Percentiles rank a stretch among this genome's conserved stretches.
phyloP scores from a whole-genome alignment of 495 filamentous ascomycete genomes.

The Talaromyces liani region DNA sequence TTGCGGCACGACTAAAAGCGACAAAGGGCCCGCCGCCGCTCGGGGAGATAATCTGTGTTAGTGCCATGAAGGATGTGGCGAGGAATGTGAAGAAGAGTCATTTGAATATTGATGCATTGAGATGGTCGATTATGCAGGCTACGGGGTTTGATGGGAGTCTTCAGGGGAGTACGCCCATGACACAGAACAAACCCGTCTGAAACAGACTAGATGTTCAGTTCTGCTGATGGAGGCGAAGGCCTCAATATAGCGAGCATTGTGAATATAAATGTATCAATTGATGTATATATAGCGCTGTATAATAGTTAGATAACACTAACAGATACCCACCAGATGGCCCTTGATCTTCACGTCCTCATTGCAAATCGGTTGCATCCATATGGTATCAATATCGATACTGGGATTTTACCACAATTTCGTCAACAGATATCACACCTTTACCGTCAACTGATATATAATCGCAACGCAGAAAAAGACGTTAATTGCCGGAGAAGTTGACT shows the following conservation, averaged over 20 bases:
- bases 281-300: background rate
- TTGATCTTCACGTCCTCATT: background rate
- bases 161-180: background rate
- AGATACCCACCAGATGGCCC: background rate
- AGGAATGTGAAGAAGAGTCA: slow-evolving; percentile 22
- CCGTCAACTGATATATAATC: background rate
- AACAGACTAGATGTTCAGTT: background rate
- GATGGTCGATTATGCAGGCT: slow-evolving; percentile 45
- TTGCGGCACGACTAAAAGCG: slow-evolving; percentile 8
- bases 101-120: slow-evolving; percentile 37
- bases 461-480: background rate
- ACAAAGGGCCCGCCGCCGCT: slow-evolving; percentile 33
- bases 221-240: background rate
- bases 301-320: background rate
- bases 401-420: background rate
- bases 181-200: background rate
- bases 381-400: background rate
- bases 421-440: background rate
- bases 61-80: slow-evolving; percentile 21
- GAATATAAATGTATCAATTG: background rate
- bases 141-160: slow-evolving; percentile 39
- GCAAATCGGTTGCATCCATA: background rate
- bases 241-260: no score
- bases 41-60: slow-evolving; percentile 45
- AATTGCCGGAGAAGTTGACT: slow-evolving; percentile 23